phyloP scores from a whole-genome alignment of 2,329 filamentous ascomycete genomes.

The Berkeleyomyces basicola region DNA sequence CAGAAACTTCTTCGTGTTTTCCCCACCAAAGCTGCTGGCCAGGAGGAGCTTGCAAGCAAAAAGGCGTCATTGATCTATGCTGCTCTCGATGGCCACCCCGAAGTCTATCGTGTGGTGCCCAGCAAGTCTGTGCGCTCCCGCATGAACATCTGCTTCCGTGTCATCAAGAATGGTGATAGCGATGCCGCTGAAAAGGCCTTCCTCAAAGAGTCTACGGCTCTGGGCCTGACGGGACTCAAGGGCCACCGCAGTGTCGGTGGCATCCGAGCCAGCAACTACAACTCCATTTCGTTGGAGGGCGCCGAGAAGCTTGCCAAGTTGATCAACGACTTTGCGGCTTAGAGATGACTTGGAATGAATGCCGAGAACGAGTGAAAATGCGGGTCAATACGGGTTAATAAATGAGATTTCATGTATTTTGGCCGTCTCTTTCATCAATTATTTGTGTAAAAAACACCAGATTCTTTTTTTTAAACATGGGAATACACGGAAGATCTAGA shows the following conservation, averaged over 20 bases:
- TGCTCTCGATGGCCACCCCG: constrained; percentile 55
- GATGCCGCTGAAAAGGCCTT: constrained; percentile 66
- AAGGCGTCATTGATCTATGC: constrained; percentile 67
- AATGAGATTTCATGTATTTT: background rate
- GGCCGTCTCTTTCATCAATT: background rate
- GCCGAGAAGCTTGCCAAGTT: constrained; percentile 52
- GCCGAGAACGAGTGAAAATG: background rate
- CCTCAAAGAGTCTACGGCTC: constrained; percentile 51
- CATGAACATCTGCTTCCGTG: constrained; percentile 92
- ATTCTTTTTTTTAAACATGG: background rate
- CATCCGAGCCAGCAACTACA: constrained; percentile 79
- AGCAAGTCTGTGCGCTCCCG: constrained; percentile 59
- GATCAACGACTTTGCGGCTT: constrained; percentile 34
- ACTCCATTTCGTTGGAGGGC: constrained; percentile 54
- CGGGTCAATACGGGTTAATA: background rate
- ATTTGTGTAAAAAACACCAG: background rate
- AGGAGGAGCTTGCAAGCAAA: constrained; percentile 53
- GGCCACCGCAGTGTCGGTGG: constrained; percentile 78
- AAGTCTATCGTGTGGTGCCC: constrained; percentile 63
- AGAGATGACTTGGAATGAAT: background rate
- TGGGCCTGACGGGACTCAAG: constrained; percentile 63
- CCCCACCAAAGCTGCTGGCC: constrained; percentile 55
- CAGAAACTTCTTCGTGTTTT: constrained; percentile 51
- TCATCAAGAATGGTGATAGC: constrained; percentile 41
- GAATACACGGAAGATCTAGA: constrained; percentile 4